A percentile compares a stretch with the other conserved stretches of the same genome.
Evolutionary conservation across 495 filamentous ascomycete species (phyloP).

Genomic region (Talaromyces adpressus): DNA sequence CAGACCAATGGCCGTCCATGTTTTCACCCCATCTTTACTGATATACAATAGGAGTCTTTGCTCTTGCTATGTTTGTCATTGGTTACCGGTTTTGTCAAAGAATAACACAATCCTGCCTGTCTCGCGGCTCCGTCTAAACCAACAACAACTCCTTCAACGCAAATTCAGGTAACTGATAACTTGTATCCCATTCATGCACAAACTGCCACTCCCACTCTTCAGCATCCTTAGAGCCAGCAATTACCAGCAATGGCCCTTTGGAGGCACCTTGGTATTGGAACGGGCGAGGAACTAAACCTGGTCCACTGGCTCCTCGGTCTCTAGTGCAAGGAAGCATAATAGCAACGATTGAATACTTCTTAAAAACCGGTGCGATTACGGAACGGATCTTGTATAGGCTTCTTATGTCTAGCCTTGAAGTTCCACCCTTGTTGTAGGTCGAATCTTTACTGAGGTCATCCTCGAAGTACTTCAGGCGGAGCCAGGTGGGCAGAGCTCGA

Average conservation of each 20-base stretch:
- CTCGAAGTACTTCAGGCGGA: background rate
- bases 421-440: conserved; percentile 1
- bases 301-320: background rate
- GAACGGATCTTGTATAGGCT: background rate
- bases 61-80: conserved; percentile 19
- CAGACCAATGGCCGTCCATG: too few relatives aligned
- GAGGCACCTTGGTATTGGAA: conserved; percentile 1
- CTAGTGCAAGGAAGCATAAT: conserved; percentile 5
- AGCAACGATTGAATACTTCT: conserved; percentile 8
- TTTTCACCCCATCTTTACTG: conserved; percentile 36
- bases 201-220: conserved; percentile 11
- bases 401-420: background rate
- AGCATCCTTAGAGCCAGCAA: conserved; percentile 8
- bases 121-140: background rate
- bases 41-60: conserved; percentile 48
- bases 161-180: conserved; percentile 9
- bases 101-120: too few relatives aligned
- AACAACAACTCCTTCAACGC: conserved; percentile 5
- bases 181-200: conserved; percentile 15
- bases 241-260: conserved; percentile 6
- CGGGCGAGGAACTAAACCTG: background rate
- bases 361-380: conserved; percentile 8
- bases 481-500: background rate
- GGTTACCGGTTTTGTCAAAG: too few relatives aligned
- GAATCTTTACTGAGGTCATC: background rate